phyloP scores from a whole-genome alignment of 1,284 basidiomycete genomes.

The Marasmius oreades region DNA sequence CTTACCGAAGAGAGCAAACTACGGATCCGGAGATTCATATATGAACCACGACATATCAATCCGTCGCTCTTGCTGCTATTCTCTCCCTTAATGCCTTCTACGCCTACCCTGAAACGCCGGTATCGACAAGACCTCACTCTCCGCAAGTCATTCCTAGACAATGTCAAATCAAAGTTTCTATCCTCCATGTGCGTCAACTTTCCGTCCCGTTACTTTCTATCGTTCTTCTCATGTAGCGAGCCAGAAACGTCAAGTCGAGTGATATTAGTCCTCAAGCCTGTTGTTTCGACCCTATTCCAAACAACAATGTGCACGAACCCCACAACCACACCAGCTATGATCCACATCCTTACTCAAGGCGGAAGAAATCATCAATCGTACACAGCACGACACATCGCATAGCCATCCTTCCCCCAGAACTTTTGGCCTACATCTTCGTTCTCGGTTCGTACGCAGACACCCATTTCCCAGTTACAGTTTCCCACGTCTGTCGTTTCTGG shows the following conservation, averaged over 20 bases:
- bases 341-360: neutral
- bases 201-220: neutral
- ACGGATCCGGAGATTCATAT: neutral
- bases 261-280: neutral
- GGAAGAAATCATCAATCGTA: neutral
- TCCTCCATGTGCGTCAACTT: neutral
- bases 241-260: neutral
- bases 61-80: neutral
- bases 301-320: neutral
- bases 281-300: neutral
- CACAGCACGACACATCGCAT: conserved; percentile 38
- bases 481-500: conserved; percentile 65
- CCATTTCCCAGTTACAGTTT: conserved; percentile 54
- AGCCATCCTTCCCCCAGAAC: conserved; percentile 52
- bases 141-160: conserved; percentile 13
- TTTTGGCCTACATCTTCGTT: conserved; percentile 58
- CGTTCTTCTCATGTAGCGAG: neutral
- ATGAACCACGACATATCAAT: neutral
- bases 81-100: conserved; percentile 6
- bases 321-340: neutral
- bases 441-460: conserved; percentile 52
- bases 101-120: conserved; percentile 7
- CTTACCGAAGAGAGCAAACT: neutral
- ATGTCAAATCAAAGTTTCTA: conserved; percentile 7
- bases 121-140: conserved; percentile 14